phyloP scores from a whole-genome alignment of 768 basidiomycete species.

The Mrakia blollopis region DNA sequence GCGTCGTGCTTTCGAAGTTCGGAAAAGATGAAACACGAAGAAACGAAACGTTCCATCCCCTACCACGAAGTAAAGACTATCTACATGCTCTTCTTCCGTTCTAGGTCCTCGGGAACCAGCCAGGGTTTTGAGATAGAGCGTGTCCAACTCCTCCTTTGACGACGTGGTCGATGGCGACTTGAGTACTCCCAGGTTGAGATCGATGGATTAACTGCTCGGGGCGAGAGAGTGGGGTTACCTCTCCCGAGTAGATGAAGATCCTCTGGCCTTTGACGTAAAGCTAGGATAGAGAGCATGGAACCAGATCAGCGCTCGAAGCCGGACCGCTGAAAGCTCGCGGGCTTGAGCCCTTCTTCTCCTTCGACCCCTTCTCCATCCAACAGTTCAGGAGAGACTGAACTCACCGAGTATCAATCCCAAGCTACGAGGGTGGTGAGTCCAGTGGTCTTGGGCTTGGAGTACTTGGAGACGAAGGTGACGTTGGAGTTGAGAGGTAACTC shows the following conservation, averaged over 20 bases:
- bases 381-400: no score
- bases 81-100: no score
- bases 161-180: background rate
- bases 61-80: no score
- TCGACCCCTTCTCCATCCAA: background rate
- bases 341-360: background rate
- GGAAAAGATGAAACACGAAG: no score
- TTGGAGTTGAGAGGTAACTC: background rate
- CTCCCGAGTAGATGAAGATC: constrained; percentile 4
- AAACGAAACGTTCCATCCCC: no score
- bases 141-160: constrained; percentile 8
- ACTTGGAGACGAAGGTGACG: background rate
- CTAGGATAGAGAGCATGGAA: background rate
- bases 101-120: background rate
- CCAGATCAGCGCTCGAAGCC: background rate
- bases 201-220: no score
- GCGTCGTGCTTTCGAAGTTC: no score
- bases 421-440: background rate
- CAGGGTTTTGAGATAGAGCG: background rate
- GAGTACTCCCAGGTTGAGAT: background rate
- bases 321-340: background rate
- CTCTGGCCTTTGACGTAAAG: constrained; percentile 13
- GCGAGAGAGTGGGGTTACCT: background rate
- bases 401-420: constrained; percentile 15
- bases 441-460: background rate